Base-by-base conservation (phyloP, 371 early-diverging fungal species). In the Gilbertella persicaria region DNA sequence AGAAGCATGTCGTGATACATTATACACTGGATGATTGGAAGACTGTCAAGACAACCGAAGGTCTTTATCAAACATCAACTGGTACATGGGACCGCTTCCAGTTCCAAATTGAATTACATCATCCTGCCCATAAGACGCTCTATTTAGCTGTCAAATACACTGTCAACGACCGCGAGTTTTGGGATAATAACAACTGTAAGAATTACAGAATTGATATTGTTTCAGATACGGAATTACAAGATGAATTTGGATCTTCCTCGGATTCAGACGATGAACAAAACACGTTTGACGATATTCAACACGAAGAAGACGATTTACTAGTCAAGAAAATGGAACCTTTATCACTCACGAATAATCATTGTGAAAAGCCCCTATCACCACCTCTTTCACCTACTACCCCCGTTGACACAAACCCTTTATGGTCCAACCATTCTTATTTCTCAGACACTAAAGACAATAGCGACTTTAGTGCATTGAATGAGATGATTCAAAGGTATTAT, bases 151-250 rank as follows among this genome's bases (percentile, higher is more conserved):
- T 69, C 2, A 57, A 61, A 6, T 75, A 90, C 58, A 58, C 55
- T 2, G 89, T 88, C 26, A 64, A 67, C 40, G 84, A 80, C 39
- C 69, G 71, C 20, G 86, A 85, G 60, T 79, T 77, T 61, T 93
- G 94, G 94, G 94, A 93, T 68, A 92, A 89, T 66, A 90, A 92
- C 69, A 54, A 63, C n/a, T 82, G 85, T 6, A 60, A 67, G 24
- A 86, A 91, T 62, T 90, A 89, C 67, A 36, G 48, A 36, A 6
- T 60, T n/a, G 45, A 60, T 28, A 48, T 65, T 13, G 13, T 56
- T 24, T 38, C 59, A 8, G 40, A 64, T 9, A 30, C 37, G 8
- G 24, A 42, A 51, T 26, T 62, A 8, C 26, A 43, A 28, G 52
- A 45, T n/a, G 58, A 50, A 7, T 14, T 14, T 43, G 41, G n/a